Base-by-base conservation (phyloP, 1,139 yeast genomes). In the Hyphopichia buzzinii region DNA sequence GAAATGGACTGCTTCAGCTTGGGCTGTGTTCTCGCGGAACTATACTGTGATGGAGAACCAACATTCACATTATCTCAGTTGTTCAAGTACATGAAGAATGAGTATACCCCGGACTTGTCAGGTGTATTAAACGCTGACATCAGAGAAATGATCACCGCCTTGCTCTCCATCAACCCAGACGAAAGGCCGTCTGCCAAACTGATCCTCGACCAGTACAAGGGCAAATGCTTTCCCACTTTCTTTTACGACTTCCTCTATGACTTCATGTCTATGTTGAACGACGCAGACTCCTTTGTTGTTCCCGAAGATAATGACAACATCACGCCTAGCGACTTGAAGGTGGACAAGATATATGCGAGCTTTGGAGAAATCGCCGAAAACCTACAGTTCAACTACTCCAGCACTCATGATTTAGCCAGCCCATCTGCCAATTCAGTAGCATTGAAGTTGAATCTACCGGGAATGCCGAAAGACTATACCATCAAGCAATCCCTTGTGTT, bases 21-120 rank as follows among this genome's bases (percentile, higher is more conserved):
- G 36, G 97, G 97, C 0, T 94, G 98, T 62, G 89, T 86, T 3
- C 83, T 94, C 47, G 96, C 95, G 0, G 98, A 94, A 57, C 60
- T 94, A 14, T 88, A 84, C 47, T 62, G 81, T 21, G 97, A 92
- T 49, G 97, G 97, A 0, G 76, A 84, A 13, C 86, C 97, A 0
- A 72, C 88, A 0, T 90, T 94, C 56, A 82, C 95, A 0, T 67
- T 92, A 14, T 83, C 97, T 0, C 96, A 89, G 52, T 64, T 90
- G 44, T 89, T 87, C 67, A 85, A 84, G 58, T 92, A 85, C 58
- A 82, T 82, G 49, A 78, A 77, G 44, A 75, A 79, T 5, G 90
- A 84, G 41, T 82, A 74, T 49, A 53, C 56, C 7, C 95, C 96
- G 0, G 78, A 77, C 47, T 57, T 83, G 41, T 65, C 75, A 22